Evolutionary conservation across 1,284 basidiomycete species (phyloP).

Genomic region (Cryptococcus neoformans): DNA sequence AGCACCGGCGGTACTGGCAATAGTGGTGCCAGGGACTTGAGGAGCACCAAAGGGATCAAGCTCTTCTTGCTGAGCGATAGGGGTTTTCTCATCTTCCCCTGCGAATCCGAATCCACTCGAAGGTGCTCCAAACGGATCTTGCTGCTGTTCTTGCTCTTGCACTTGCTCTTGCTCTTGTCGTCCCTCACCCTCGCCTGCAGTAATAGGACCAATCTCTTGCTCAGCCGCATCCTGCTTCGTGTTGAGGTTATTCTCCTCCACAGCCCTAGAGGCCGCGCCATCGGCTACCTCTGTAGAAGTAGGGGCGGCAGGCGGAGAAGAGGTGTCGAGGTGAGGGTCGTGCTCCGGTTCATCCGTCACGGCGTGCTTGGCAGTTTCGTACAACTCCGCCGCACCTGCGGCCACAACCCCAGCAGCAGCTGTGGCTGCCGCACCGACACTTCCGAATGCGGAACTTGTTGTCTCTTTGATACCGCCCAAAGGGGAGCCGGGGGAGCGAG

Average conservation of each 20-base stretch:
- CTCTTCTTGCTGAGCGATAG: slow-evolving; percentile 50
- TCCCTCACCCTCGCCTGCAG: not conserved
- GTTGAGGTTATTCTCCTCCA: too few relatives aligned
- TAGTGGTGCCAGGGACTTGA: slow-evolving; percentile 24
- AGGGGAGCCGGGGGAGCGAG: too few relatives aligned
- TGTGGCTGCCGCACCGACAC: slow-evolving; percentile 23
- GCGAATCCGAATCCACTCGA: not conserved
- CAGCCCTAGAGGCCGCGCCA: too few relatives aligned
- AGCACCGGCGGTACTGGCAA: not conserved
- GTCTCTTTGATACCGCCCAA: slow-evolving; percentile 4
- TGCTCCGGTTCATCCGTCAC: slow-evolving; percentile 20
- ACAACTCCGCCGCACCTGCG: slow-evolving; percentile 22
- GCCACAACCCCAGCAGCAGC: slow-evolving; percentile 22
- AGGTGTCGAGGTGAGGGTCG: slow-evolving; percentile 1
- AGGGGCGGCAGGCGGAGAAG: not conserved
- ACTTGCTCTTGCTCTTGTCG: slow-evolving; percentile 3
- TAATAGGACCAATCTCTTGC: too few relatives aligned
- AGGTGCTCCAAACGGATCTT: slow-evolving; percentile 23
- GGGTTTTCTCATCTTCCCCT: slow-evolving; percentile 23
- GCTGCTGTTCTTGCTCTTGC: slow-evolving; percentile 6
- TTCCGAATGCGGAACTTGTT: slow-evolving; percentile 1
- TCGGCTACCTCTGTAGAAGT: not conserved
- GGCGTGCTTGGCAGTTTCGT: slow-evolving; percentile 26
- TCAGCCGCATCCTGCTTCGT: too few relatives aligned
- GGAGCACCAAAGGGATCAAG: slow-evolving; percentile 64